These are phyloP conservation scores for Gossypium arboreum DNA, from an alignment of 345 rosid genomes.

Conservation along the genomic window DNA sequence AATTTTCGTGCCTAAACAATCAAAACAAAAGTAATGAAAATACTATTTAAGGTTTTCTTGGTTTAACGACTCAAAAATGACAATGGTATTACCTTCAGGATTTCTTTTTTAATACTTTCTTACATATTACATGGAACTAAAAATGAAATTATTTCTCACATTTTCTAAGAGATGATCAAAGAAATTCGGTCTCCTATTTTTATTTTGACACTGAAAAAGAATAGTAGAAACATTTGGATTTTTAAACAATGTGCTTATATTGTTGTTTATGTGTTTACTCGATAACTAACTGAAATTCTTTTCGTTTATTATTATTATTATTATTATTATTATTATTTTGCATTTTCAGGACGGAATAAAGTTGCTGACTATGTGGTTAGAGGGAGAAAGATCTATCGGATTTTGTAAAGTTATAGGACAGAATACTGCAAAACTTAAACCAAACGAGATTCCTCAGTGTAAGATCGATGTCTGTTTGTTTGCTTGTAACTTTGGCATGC, in stretches of 20 bases:
- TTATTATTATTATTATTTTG: not conserved
- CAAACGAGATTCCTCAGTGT: constrained; percentile 73
- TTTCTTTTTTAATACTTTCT: not conserved
- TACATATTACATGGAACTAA: not conserved
- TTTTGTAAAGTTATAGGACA: constrained; percentile 68
- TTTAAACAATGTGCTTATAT: not conserved
- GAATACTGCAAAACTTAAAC: constrained; percentile 58
- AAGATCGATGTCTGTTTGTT: constrained; percentile 21
- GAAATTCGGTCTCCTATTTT: not conserved
- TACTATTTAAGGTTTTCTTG: not conserved
- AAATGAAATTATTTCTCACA: not conserved
- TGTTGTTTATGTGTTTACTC: not conserved
- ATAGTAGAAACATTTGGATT: not conserved
- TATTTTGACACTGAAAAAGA: not conserved
- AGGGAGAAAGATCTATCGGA: constrained; percentile 53
- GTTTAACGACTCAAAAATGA: not conserved
- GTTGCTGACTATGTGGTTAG: constrained; percentile 75
- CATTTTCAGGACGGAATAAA: constrained; percentile 70
- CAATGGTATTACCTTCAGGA: not conserved
- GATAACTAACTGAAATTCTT: not conserved
- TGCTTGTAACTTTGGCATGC: not conserved
- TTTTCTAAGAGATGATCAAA: not conserved
- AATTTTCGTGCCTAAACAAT: not conserved
- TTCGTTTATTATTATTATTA: not conserved
- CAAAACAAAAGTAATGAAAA: not conserved